phyloP scores from a whole-genome alignment of 306 rosid genomes.

The Prunus fruticosa region DNA sequence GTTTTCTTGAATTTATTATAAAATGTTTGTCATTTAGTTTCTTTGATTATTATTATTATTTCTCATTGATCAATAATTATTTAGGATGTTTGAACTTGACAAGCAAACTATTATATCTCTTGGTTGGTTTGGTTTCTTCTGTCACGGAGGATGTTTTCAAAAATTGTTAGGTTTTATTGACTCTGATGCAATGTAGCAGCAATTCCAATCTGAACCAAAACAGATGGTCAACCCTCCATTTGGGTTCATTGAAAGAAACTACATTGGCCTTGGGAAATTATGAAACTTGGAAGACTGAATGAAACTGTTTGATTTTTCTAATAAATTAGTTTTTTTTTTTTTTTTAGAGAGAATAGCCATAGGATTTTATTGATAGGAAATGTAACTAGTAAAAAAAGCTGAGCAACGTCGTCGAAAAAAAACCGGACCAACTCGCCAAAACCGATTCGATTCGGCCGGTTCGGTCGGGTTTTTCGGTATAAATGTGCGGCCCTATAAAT shows the following conservation, averaged over 20 bases:
- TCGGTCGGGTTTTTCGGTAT: too few relatives aligned
- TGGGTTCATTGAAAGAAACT: not conserved
- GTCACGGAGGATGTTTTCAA: constrained; percentile 19
- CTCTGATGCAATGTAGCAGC: constrained; percentile 5
- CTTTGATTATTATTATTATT: not conserved
- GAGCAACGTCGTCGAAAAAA: too few relatives aligned
- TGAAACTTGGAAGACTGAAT: not conserved
- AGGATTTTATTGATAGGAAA: too few relatives aligned
- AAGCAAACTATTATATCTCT: constrained; percentile 24
- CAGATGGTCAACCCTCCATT: not conserved
- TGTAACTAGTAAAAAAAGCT: too few relatives aligned
- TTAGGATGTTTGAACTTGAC: constrained; percentile 33
- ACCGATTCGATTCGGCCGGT: too few relatives aligned
- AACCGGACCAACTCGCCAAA: too few relatives aligned
- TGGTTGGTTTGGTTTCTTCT: constrained; percentile 22
- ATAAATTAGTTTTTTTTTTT: not conserved
- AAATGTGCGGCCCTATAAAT: too few relatives aligned
- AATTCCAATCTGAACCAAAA: not conserved
- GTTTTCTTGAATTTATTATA: constrained; percentile 33
- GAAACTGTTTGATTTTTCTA: not conserved
- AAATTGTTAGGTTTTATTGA: constrained; percentile 19
- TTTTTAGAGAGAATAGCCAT: too few relatives aligned
- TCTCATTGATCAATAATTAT: constrained; percentile 9
- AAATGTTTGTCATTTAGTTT: constrained; percentile 18
- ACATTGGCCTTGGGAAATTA: not conserved